Evolutionary conservation across 1,139 yeast genomes (phyloP), one percentile per base, ranked within the genome.

Genomic region (Candida tunisiensis): DNA sequence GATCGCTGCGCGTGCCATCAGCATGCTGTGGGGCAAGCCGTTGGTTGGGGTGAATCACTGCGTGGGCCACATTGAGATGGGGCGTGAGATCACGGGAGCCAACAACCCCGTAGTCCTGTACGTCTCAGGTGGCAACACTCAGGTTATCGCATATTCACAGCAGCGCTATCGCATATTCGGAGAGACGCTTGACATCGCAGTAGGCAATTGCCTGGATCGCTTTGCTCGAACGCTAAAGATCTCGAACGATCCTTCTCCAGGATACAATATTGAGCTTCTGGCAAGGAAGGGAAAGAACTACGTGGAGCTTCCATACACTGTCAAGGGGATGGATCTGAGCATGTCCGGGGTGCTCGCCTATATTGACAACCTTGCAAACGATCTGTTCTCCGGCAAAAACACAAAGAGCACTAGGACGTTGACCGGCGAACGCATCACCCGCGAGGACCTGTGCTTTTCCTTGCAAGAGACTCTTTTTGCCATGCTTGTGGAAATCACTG

Each of bases 1-100:
- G 2, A 62, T 88, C 25, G 93, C 93, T 1, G 98, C 98, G 2
- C 61, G 99, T 43, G 74, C 95, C 0, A 55, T 85, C 25, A 61
- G 88, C 12, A 71, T 75, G 38, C 47, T 88, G 42, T 83, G 93
- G 93, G 47, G 66, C 5, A 57, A 78, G 17, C 98, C 98, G 0
- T 50, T 88, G 21, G 75, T 88, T 4, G 98, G 96, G 0, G 98
- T 91, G 1, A 91, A 88, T 43, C 98, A 88, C 50, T 88, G 99
- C 53, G 72, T 88, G 15, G 99, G 98, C 0, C 98, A 88, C 51
- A 88, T 88, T 33, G 99, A 91, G 48, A 88, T 88, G 99, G 99
- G 99, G 3, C 58, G 99, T 36, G 98, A 88, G 45, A 85, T 88
- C 43, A 88, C 99, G 0, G 92, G 92, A 4, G 96, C 98, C 1